Evolutionary conservation across 805 yeast species (phyloP).

Genomic region (Candida glaebosa): DNA sequence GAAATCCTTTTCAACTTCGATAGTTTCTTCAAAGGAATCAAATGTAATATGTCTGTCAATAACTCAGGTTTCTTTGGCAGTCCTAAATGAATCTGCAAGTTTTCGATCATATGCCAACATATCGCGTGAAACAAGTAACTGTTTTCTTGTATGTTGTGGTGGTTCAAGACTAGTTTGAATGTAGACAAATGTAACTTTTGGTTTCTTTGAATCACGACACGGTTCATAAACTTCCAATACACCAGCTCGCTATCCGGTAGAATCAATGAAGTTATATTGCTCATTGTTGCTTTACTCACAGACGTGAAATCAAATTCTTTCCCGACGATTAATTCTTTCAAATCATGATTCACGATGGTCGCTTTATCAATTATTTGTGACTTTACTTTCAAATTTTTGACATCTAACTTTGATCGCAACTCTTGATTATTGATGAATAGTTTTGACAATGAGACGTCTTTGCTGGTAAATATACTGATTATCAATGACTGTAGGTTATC

Average conservation of each 20-base stretch:
- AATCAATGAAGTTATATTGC: constrained; percentile 13
- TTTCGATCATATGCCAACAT: constrained; percentile 21
- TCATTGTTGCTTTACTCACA: neutral
- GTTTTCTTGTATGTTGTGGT: constrained; percentile 10
- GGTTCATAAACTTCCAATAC: constrained; percentile 17
- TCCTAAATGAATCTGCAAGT: constrained; percentile 52
- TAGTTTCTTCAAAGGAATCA: constrained; percentile 29
- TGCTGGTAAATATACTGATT: neutral
- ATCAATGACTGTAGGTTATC: constrained; percentile 5
- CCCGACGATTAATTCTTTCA: constrained; percentile 9
- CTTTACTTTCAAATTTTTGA: constrained; percentile 7
- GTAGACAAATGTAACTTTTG: constrained; percentile 13
- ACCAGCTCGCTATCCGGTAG: constrained; percentile 10
- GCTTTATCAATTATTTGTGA: constrained; percentile 18
- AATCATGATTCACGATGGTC: constrained; percentile 5
- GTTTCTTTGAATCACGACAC: constrained; percentile 2
- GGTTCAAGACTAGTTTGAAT: constrained; percentile 24
- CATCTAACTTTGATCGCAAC: constrained; percentile 12
- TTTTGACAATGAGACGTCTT: constrained; percentile 5
- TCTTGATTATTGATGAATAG: constrained; percentile 18
- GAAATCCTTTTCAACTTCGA: constrained; percentile 33
- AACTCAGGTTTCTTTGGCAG: constrained; percentile 45
- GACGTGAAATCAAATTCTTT: neutral
- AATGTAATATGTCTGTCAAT: constrained; percentile 36
- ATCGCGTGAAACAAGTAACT: constrained; percentile 13